Evolutionary conservation across 1,139 yeast species (phyloP).

Genomic region (Suhomyces taliae): DNA sequence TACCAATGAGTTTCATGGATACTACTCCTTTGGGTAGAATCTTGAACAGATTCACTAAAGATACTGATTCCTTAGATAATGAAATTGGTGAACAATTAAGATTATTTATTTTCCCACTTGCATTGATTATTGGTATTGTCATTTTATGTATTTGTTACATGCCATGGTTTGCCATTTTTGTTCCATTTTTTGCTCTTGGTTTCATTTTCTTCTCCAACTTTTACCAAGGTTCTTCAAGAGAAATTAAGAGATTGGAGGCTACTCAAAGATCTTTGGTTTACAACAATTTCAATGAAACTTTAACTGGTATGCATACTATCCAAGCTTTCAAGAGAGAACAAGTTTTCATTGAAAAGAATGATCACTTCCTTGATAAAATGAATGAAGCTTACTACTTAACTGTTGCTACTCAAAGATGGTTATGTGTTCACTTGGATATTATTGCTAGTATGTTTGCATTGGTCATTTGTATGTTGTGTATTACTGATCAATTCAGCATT

Average conservation of each 20-base stretch:
- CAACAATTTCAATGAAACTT: constrained; percentile 47
- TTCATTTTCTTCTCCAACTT: constrained; percentile 38
- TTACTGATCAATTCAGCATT: constrained; percentile 40
- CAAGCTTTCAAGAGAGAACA: constrained; percentile 36
- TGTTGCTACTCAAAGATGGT: constrained; percentile 48
- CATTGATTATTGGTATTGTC: constrained; percentile 42
- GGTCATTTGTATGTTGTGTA: constrained; percentile 40
- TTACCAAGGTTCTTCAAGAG: constrained; percentile 46
- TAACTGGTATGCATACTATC: constrained; percentile 47
- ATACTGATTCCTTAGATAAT: constrained; percentile 48
- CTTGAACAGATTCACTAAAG: constrained; percentile 56
- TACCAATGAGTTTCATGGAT: constrained; percentile 48
- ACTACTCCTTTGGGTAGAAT: constrained; percentile 48
- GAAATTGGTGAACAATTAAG: constrained; percentile 48
- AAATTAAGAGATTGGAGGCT: constrained; percentile 47
- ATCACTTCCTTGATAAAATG: constrained; percentile 37
- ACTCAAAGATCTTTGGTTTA: constrained; percentile 46
- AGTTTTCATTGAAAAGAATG: constrained; percentile 36
- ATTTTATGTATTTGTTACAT: constrained; percentile 45
- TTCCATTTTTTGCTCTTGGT: constrained; percentile 36
- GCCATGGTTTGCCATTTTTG: constrained; percentile 49
- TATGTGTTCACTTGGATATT: constrained; percentile 42
- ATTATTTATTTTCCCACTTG: constrained; percentile 41
- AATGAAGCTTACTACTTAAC: constrained; percentile 46
- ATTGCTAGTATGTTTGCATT: constrained; percentile 41